Evolutionary conservation across 78 protist species (phyloP), one percentile per base, ranked within the genome.

Genomic region (Dictyostelium capitatum): DNA sequence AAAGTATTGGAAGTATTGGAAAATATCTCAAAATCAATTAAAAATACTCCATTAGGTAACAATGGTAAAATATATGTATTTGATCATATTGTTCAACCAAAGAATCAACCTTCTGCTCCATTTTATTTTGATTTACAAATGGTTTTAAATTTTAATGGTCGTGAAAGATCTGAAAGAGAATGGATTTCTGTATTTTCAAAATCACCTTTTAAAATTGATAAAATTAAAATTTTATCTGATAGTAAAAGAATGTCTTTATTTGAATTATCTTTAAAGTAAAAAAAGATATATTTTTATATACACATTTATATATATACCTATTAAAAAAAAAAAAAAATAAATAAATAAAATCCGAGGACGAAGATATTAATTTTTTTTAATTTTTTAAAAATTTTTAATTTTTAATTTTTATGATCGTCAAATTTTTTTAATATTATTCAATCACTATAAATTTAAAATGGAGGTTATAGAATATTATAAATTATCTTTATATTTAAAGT

Each of bases 11-110:
- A 50, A 9, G 48, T 82, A 20, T 51, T 82, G 12, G 25, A 64
- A 23, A n/a, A 17, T 12, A 25, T 82, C 1, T 17, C 20, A 28
- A 46, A 51, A 69, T 64, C 90, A 51, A 65, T 82, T 23, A 41
- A 37, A 25, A 37, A 37, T 37, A 37, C 43, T 37, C 43, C 43
- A 37, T 37, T 37, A 2, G 56, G 3, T 51, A 15, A 17, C 6
- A 28, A 46, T 28, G 77, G 89, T 23, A 65, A 82, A 69, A 37
- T 82, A 8, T 82, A 69, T 69, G 72, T 82, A 14, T 82, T 69
- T 69, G 90, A 82, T 69, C 25, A n/a, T 28, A 51, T 82, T 0
- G 51, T 67, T 28, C 56, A 69, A 23, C 70, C 62, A n/a, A 59
- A 81, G 25, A 81, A 65, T 47, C 57, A 23, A 59, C 53, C 41